These are phyloP conservation scores for Striga asiatica DNA, from an alignment of 257 asterid genomes.

Conservation along the genomic window DNA sequence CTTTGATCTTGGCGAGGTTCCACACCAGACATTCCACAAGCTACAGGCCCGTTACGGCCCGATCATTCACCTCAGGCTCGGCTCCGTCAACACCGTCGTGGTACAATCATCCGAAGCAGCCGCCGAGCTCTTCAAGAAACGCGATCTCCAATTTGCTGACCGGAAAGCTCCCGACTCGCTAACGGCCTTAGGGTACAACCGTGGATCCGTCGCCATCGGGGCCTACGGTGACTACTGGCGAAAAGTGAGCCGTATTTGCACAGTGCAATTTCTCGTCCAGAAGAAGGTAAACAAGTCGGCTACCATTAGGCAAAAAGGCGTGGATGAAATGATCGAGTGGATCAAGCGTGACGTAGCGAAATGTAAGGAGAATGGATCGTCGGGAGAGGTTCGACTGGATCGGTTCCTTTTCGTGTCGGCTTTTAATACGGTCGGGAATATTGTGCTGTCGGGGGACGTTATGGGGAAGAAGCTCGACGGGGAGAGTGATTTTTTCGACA, in stretches of 20 bases:
- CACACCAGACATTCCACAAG: background rate
- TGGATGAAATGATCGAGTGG: background rate
- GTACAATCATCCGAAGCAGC: background rate
- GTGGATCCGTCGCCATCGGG: background rate
- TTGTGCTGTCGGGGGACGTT: slow-evolving; percentile 25
- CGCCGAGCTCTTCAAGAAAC: background rate
- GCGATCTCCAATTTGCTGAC: background rate
- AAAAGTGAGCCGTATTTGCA: background rate
- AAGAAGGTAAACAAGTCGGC: background rate
- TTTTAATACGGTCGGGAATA: slow-evolving; percentile 24
- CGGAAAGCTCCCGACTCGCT: background rate
- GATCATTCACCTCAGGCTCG: background rate
- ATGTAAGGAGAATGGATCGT: too few species aligned
- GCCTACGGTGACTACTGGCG: background rate
- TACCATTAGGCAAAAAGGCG: background rate
- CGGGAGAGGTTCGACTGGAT: background rate
- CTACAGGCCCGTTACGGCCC: background rate
- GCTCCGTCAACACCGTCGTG: background rate
- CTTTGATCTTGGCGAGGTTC: background rate
- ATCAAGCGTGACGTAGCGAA: background rate
- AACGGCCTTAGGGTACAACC: background rate
- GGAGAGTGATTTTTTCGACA: slow-evolving; percentile 19
- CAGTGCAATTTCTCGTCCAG: background rate
- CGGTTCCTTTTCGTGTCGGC: background rate
- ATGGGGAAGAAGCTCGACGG: slow-evolving; percentile 10